Base-by-base conservation (phyloP, 2,329 filamentous ascomycete genomes). In the Exophiala dermatitidis region DNA sequence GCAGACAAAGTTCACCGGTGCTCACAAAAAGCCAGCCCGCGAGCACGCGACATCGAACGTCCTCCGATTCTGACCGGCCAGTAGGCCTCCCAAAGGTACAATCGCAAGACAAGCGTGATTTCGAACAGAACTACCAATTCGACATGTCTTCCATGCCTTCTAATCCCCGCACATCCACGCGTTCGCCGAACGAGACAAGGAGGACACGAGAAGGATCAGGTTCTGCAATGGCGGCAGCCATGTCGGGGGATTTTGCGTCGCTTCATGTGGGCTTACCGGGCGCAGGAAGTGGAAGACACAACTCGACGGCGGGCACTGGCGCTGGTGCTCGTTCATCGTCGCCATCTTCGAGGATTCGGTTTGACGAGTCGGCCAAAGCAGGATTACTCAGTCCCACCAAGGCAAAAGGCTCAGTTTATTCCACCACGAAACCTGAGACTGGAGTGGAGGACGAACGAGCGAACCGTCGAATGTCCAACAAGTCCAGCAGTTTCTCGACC, bases 221-320 rank as follows among this genome's bases (percentile, higher is more conserved):
- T 9, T 26, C 64, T 57, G 38, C 75, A n/a, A 75, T 78, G 73
- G 74, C 74, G 3, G 68, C 70, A 26, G 67, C 72, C 44, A 71
- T 73, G 68, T 69, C 69, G 12, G 72, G 71, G 46, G 71, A 73
- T 50, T 61, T 70, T 32, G 63, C 63, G 26, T 61, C 68, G 3
- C 59, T 71, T 3, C 65, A 56, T 9, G 52, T 61, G 64, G 55
- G 67, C 6, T 34, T 48, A 10, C 42, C 48, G 2, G 44, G 33
- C 8, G 45, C 19, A 37, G 44, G 45, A 10, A 12, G 26, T 30
- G 48, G 47, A 31, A 57, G 36, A 46, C 47, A 72, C 51, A 68
- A 66, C 52, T 69, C 72, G 28, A 64, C 69, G 29, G 65, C 67
- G 33, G 71, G 71, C 6, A 59, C 69, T 53, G 57, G 70, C 60